A percentile compares a stretch with the other conserved stretches of the same genome.
These are phyloP conservation scores for Penicillium sp. DNA, from an alignment of 2,329 filamentous ascomycete species.

Conservation along the genomic window DNA sequence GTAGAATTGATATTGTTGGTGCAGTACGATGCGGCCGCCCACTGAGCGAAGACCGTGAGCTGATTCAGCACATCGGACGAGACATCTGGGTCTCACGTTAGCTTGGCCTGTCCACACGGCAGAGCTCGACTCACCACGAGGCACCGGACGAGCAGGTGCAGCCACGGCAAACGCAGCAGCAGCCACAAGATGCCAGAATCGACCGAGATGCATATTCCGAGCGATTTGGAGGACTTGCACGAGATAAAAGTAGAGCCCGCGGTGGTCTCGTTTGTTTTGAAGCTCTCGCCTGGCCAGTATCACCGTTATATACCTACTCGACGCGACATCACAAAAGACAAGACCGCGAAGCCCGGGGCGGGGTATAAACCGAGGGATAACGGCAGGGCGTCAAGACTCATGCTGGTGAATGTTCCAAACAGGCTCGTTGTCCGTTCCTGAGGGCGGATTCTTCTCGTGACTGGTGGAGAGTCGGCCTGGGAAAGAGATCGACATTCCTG, in stretches of 20 bases:
- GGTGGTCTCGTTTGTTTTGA: not conserved
- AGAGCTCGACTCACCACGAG: conserved; percentile 23
- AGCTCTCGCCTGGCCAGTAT: not conserved
- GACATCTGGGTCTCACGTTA: conserved; percentile 31
- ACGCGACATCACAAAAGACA: not conserved
- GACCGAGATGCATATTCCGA: conserved; percentile 7
- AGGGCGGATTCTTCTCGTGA: conserved; percentile 5
- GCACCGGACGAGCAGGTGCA: conserved; percentile 19
- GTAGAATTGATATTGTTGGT: conserved; percentile 47
- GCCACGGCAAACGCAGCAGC: conserved; percentile 17
- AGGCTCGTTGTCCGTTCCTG: conserved; percentile 12
- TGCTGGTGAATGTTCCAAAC: not conserved
- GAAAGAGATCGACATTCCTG: conserved; percentile 17
- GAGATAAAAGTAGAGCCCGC: not conserved
- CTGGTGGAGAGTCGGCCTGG: conserved; percentile 12
- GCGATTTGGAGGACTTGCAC: not conserved
- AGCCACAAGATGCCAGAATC: conserved; percentile 11
- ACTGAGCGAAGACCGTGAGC: conserved; percentile 51
- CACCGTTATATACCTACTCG: not conserved
- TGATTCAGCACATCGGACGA: conserved; percentile 41
- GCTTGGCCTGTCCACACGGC: not conserved
- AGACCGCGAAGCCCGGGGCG: conserved; percentile 2
- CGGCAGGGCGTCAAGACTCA: not conserved
- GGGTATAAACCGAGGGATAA: conserved; percentile 1
- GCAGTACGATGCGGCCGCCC: conserved; percentile 55